phyloP scores from a whole-genome alignment of 345 rosid genomes.

The Camelina hispida region DNA sequence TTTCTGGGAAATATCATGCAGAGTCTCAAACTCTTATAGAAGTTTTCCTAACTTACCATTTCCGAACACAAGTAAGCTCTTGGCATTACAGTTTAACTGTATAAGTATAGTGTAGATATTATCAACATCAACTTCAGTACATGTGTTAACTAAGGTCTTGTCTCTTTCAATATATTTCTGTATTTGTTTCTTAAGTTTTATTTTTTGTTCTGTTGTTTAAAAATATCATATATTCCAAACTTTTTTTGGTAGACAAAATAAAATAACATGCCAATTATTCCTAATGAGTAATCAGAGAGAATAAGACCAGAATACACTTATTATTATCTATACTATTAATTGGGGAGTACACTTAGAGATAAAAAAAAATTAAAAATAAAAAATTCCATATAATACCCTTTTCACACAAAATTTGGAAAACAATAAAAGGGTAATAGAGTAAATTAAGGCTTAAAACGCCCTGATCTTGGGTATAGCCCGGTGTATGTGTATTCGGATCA shows the following conservation, averaged over 20 bases:
- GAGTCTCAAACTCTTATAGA: not conserved
- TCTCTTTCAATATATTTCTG: constrained; percentile 26
- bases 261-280: constrained; percentile 11
- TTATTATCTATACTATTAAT: not conserved
- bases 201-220: constrained; percentile 3
- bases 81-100: not conserved
- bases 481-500: no score
- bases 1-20: not conserved
- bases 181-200: not conserved
- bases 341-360: no score
- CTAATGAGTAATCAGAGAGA: constrained; percentile 21
- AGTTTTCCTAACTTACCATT: constrained; percentile 2
- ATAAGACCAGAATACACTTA: not conserved
- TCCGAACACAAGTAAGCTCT: not conserved
- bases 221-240: constrained; percentile 30
- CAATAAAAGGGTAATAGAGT: no score
- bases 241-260: constrained; percentile 13
- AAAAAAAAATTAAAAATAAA: no score
- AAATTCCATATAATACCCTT: no score
- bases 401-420: no score
- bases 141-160: constrained; percentile 30
- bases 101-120: not conserved
- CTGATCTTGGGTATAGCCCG: no score
- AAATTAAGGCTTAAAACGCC: no score
- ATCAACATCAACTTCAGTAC: constrained; percentile 21